Base-by-base conservation (phyloP, 2,329 filamentous ascomycete genomes). In the Epichloe bromicola region DNA sequence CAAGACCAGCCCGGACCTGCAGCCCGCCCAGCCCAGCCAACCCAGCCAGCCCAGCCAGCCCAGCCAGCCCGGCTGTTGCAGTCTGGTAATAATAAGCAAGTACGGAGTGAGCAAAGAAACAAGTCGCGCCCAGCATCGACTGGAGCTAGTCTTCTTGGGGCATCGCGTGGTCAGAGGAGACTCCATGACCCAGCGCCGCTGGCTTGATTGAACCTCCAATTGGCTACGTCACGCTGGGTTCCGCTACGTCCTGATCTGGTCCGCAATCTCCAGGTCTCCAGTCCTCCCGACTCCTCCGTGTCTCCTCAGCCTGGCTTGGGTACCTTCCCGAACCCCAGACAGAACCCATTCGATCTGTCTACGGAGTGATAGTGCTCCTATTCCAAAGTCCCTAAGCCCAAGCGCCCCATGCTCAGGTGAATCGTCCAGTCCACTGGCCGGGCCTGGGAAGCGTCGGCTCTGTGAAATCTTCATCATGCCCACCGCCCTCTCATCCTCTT, bases 401-500 rank as follows among this genome's bases (percentile, higher is more conserved):
- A 34, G 23, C 40, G 30, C 44, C 42, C 49, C 49, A 47, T 47
- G 49, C 51, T 38, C 51, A 50, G 33, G 20, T 49, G 36, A 49
- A 49, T 46, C 36, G 38, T 20, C 17, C 19, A 34, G 37, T 46
- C 36, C 34, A 49, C 26, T 23, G 19, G 38, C 37, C 33, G 38
- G 34, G 49, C 42, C 46, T 51, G 50, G 38, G 34, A 51, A 51
- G 49, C 42, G 47, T 46, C 37, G 34, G 33, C 40, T 48, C 44
- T 26, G 40, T 48, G 49, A 51, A 44, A 44, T 46, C 44, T 44
- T 42, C 53, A 46, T 55, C 47, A 56, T 56, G 55, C 50, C 51
- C 50, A 36, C 50, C 23, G 42, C 39, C 34, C 34, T 46, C 39
- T 51, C 49, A 20, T 23, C 36, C 37, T 33, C 46, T 36, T 19